Conservation (phyloP, 257 asterid species). For the Cruciata laevipes region DNA sequence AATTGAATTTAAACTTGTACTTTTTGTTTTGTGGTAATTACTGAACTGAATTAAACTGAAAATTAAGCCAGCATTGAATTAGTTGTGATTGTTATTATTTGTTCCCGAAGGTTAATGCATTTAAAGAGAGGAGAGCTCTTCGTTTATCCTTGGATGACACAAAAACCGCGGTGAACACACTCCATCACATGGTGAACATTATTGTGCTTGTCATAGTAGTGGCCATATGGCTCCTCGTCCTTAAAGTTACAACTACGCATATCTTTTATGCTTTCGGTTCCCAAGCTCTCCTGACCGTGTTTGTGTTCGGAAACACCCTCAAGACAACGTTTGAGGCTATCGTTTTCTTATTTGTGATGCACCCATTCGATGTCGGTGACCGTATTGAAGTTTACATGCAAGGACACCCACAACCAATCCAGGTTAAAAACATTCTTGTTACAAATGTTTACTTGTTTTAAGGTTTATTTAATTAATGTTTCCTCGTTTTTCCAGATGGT, state of each 20-base stretch:
- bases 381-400: constrained; percentile 51
- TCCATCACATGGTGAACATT: constrained; percentile 77
- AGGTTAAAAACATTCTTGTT: constrained; percentile 27
- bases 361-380: constrained; percentile 93
- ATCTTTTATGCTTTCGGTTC: constrained; percentile 79
- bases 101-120: constrained; percentile 63
- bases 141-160: constrained; percentile 93
- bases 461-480: not conserved
- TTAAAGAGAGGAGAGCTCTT: constrained; percentile 85
- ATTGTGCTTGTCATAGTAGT: constrained; percentile 45
- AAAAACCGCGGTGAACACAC: constrained; percentile 82
- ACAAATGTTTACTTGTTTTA: not conserved
- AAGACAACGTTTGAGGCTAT: constrained; percentile 92
- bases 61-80: too few relatives aligned
- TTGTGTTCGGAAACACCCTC: constrained; percentile 90
- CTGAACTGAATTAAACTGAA: too few relatives aligned
- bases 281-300: constrained; percentile 72
- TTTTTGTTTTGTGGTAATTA: too few relatives aligned
- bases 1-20: too few relatives aligned
- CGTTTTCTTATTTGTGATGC: constrained; percentile 88
- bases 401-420: constrained; percentile 34
- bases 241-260: constrained; percentile 70
- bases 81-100: not conserved
- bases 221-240: constrained; percentile 71
- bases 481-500: constrained; percentile 52